Evolutionary conservation across 192 early-diverging fungal species (phyloP).

Genomic region (Phycomyces blakesleeanus): DNA sequence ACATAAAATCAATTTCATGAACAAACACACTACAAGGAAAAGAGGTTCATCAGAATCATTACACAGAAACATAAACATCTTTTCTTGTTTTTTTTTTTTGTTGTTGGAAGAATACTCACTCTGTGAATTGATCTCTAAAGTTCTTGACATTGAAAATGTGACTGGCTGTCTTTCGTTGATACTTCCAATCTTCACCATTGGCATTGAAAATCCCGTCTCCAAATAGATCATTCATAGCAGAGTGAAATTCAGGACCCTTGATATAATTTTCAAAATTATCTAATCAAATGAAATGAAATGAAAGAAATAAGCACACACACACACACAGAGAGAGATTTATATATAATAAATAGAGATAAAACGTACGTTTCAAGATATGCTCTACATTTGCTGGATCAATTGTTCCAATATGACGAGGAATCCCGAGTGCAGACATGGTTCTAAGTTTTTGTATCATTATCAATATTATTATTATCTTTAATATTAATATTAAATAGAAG

Average conservation of each 20-base stretch:
- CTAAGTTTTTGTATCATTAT: too few relatives aligned
- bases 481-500: too few relatives aligned
- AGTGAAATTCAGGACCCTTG: constrained; percentile 47
- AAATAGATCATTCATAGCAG: constrained; percentile 48
- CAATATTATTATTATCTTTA: too few relatives aligned
- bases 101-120: constrained; percentile 10
- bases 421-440: constrained; percentile 26
- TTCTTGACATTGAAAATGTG: constrained; percentile 39
- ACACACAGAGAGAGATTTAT: too few relatives aligned
- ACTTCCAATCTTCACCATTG: constrained; percentile 64
- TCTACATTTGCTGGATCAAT: constrained; percentile 35
- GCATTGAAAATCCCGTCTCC: constrained; percentile 71
- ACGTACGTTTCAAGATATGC: constrained; percentile 37
- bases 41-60: too few relatives aligned
- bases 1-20: constrained; percentile 32
- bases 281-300: too few relatives aligned
- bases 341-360: not conserved
- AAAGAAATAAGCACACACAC: too few relatives aligned
- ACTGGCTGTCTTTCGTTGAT: constrained; percentile 51
- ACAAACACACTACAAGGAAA: constrained; percentile 37
- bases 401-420: constrained; percentile 33
- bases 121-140: constrained; percentile 38
- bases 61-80: too few relatives aligned
- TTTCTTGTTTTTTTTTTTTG: not conserved
- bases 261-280: constrained; percentile 38